Base-by-base conservation (phyloP, 495 filamentous ascomycete genomes). In the Penicillium goetzii region DNA sequence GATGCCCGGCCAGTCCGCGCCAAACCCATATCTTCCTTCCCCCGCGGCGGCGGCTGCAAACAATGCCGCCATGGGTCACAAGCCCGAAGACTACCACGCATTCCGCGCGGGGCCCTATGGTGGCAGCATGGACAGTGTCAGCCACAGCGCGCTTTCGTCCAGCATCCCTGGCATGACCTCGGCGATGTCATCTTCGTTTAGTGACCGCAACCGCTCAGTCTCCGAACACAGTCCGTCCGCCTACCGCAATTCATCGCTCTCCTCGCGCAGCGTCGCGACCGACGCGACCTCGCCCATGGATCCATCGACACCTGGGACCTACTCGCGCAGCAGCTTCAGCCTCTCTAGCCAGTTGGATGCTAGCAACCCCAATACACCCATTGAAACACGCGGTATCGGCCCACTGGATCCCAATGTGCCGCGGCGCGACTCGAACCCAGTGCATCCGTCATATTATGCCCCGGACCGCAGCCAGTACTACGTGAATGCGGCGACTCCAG, bases 221-320 rank as follows among this genome's bases (percentile, higher is more conserved):
- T 79, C 78, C 3, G 76, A 80, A 30, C 76, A 78, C 66, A 79
- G 76, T 55, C 74, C 73, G 0, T 72, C 77, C 9, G 77, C 75
- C 7, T 81, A 81, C 49, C 73, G 79, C 55, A 81, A 79, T 43
- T 74, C 76, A 0, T 80, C 79, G 5, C 77, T 81, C 12, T 80
- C 79, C 15, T 78, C 76, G 23, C 74, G 78, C 54, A 79, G 75
- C 59, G 71, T 76, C 38, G 73, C 74, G 4, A 78, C 79, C 5
- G 79, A 81, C 47, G 73, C 74, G 8, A 77, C 79, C 19, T 80
- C 79, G 0, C 79, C 79, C 10, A 76, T 77, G 61, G 79, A 81
- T 49, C 71, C 78, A 1, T 70, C 78, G 9, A 77, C 77, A 0
- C 74, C 78, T 0, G 76, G 64, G 43, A 76, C 72, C 10, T 80